Percentiles rank a stretch among this genome's conserved stretches.
These are phyloP conservation scores for Thelephora ganbajun DNA, from an alignment of 768 basidiomycete genomes.

Conservation along the genomic window DNA sequence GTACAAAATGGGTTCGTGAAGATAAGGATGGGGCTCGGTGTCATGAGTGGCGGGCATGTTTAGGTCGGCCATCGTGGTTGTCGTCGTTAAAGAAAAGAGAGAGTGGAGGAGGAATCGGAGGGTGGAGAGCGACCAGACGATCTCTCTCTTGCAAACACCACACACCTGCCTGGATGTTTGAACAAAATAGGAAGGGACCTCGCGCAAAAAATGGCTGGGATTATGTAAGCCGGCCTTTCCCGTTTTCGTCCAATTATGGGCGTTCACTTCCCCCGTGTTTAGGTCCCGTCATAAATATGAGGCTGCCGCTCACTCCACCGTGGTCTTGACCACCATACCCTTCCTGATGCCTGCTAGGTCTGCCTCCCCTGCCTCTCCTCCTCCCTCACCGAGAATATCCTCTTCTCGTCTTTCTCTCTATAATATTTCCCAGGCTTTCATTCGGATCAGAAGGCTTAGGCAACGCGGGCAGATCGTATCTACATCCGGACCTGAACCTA, in stretches of 20 bases:
- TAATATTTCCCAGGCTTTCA: constrained; percentile 37
- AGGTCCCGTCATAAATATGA: no score
- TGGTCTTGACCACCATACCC: no score
- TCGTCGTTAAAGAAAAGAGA: neutral
- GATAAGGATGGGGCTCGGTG: constrained; percentile 58
- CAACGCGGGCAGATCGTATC: constrained; percentile 17
- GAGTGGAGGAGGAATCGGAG: neutral
- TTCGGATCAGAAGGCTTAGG: constrained; percentile 34
- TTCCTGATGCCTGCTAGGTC: neutral
- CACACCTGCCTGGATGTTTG: no score
- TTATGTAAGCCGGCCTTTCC: neutral
- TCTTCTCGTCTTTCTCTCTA: constrained; percentile 9
- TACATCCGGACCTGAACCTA: constrained; percentile 21
- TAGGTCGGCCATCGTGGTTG: neutral
- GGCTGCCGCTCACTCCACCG: no score
- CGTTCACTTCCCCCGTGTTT: no score
- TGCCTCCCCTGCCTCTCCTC: neutral
- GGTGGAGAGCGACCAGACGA: no score
- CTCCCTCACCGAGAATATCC: neutral
- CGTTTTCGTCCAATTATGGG: no score
- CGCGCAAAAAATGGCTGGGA: no score
- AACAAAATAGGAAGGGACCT: no score
- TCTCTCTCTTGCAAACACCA: no score
- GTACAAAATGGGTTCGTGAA: constrained; percentile 72
- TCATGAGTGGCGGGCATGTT: neutral